Evolutionary conservation across 2,329 filamentous ascomycete genomes (phyloP).

Genomic region (Mycocentrospora acerina): DNA sequence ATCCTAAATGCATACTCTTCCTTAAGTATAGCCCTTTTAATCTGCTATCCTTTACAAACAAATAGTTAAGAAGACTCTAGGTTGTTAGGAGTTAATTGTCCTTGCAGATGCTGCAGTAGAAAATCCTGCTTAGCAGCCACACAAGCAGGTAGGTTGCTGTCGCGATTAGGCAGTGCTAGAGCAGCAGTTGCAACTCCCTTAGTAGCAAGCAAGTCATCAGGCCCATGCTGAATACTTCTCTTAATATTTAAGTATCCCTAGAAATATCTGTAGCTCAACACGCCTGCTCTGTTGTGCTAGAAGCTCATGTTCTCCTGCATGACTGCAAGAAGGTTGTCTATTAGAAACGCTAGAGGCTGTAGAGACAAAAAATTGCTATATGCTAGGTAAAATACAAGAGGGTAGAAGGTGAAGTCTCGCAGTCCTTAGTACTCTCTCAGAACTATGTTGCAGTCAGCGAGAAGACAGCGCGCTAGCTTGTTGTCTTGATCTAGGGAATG

Average conservation of each 20-base stretch:
- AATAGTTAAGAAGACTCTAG: conserved; percentile 1
- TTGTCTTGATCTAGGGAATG: conserved; percentile 1
- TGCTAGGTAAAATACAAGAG: conserved; percentile 1
- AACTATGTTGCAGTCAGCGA: conserved; percentile 4
- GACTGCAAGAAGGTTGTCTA: conserved; percentile 4
- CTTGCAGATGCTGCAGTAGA: background rate
- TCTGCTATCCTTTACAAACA: background rate
- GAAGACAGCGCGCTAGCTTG: conserved; percentile 7
- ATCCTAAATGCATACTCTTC: too few relatives aligned
- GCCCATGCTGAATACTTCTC: background rate
- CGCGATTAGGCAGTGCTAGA: too few relatives aligned
- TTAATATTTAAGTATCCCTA: conserved; percentile 1
- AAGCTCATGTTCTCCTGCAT: conserved; percentile 8
- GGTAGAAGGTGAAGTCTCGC: conserved; percentile 8
- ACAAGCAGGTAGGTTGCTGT: too few relatives aligned
- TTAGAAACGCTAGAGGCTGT: conserved; percentile 3
- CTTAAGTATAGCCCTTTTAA: too few relatives aligned
- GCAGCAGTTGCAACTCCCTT: too few relatives aligned
- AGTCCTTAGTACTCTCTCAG: conserved; percentile 4
- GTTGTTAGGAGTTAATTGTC: conserved; percentile 1
- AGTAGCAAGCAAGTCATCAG: too few relatives aligned
- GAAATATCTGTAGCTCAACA: conserved; percentile 1
- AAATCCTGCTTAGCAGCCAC: conserved; percentile 1
- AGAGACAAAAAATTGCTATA: conserved; percentile 4
- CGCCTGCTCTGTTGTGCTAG: conserved; percentile 3